These are phyloP conservation scores for Debaryomyces prosopidis DNA, from an alignment of 805 yeast species.

Conservation along the genomic window DNA sequence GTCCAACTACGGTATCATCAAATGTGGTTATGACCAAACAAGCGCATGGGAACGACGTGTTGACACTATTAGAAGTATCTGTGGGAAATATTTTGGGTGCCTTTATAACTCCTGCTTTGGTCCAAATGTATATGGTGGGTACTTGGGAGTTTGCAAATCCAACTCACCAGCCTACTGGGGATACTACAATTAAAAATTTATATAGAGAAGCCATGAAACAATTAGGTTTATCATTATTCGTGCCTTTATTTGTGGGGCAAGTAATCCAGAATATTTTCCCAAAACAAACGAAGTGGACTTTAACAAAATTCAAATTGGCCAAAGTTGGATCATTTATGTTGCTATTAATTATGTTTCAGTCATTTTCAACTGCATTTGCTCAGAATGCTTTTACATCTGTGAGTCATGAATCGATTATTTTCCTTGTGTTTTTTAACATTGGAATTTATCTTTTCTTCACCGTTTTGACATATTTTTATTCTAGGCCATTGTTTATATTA, in stretches of 20 bases:
- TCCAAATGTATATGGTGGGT: slow-evolving; percentile 64
- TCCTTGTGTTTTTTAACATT: slow-evolving; percentile 79
- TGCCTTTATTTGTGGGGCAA: slow-evolving; percentile 89
- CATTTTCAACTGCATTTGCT: slow-evolving; percentile 85
- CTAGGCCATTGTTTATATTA: slow-evolving; percentile 59
- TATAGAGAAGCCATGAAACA: slow-evolving; percentile 84
- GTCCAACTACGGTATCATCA: slow-evolving; percentile 91
- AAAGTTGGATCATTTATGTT: slow-evolving; percentile 83
- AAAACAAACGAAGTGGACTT: slow-evolving; percentile 58
- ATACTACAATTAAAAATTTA: slow-evolving; percentile 50
- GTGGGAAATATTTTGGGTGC: slow-evolving; percentile 86
- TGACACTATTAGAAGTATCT: slow-evolving; percentile 82
- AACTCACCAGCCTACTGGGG: slow-evolving; percentile 46
- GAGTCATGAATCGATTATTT: slow-evolving; percentile 65
- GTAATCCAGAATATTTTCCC: slow-evolving; percentile 72
- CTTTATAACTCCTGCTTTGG: slow-evolving; percentile 81
- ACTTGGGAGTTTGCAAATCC: slow-evolving; percentile 83
- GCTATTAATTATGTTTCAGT: slow-evolving; percentile 71
- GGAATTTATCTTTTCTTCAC: slow-evolving; percentile 82
- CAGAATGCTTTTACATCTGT: slow-evolving; percentile 76
- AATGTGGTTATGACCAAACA: slow-evolving; percentile 89
- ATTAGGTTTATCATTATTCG: slow-evolving; percentile 77
- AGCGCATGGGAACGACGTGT: slow-evolving; percentile 79
- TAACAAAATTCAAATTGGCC: slow-evolving; percentile 56
- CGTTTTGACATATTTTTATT: slow-evolving; percentile 52